A percentile compares a stretch with the other conserved stretches of the same genome.
phyloP scores from a whole-genome alignment of 2,329 filamentous ascomycete species.

The Emericellopsis cladophorae region DNA sequence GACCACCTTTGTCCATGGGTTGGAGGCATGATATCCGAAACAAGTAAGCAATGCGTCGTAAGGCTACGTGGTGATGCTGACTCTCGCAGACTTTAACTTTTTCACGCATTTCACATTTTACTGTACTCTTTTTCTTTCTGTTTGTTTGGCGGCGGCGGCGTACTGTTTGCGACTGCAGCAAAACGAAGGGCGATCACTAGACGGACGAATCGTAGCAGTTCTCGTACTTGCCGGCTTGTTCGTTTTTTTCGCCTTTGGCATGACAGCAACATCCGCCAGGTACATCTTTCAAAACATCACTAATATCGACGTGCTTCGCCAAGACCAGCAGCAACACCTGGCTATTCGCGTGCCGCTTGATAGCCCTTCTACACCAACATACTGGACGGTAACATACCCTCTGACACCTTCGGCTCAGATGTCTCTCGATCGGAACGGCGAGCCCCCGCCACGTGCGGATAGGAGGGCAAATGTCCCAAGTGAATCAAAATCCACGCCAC shows the following conservation, averaged over 20 bases:
- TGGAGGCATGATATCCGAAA: conserved; percentile 84
- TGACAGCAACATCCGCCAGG: conserved; percentile 61
- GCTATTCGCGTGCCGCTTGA: conserved; percentile 56
- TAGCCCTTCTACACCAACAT: conserved; percentile 27
- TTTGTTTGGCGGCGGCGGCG: conserved; percentile 50
- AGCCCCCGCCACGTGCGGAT: conserved; percentile 2
- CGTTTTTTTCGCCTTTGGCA: conserved; percentile 64
- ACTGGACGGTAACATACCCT: conserved; percentile 46
- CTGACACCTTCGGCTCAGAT: conserved; percentile 20
- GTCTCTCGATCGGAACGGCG: conserved; percentile 4
- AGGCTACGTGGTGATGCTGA: not conserved
- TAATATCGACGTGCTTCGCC: conserved; percentile 67
- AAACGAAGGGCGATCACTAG: conserved; percentile 23
- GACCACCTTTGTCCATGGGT: conserved; percentile 96
- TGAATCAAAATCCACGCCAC: no score
- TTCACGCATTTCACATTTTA: conserved; percentile 82
- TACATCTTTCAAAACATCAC: conserved; percentile 65
- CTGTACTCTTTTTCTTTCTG: conserved; percentile 51
- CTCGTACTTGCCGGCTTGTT: conserved; percentile 62
- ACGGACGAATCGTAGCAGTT: conserved; percentile 52
- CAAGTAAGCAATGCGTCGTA: conserved; percentile 29
- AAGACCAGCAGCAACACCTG: conserved; percentile 52
- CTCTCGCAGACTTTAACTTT: conserved; percentile 61
- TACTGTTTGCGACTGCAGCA: conserved; percentile 48
- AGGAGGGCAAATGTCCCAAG: no score